Conservation (phyloP, 495 filamentous ascomycete species). For the Symbiotaphrina buchneri region DNA sequence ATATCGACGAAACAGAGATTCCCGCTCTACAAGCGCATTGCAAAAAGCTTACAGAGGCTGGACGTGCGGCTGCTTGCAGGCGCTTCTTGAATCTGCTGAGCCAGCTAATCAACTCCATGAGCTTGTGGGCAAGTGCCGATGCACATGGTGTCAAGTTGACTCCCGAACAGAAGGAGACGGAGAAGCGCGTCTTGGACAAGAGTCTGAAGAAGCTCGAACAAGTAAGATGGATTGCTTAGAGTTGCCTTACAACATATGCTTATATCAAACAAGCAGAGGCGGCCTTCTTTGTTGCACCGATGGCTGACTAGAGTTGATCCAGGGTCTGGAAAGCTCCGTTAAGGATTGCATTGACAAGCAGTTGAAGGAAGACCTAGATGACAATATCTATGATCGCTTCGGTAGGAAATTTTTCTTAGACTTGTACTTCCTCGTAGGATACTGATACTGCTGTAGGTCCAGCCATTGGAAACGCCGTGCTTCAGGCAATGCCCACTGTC, state of each 20-base stretch:
- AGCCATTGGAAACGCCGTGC: conserved; percentile 13
- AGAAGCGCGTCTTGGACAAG: conserved; percentile 18
- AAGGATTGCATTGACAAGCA: conserved; percentile 12
- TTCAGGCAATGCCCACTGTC: conserved; percentile 16
- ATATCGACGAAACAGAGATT: conserved; percentile 28
- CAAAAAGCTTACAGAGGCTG: conserved; percentile 23
- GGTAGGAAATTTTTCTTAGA: no score
- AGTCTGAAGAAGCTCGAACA: conserved; percentile 21
- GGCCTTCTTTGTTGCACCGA: no score
- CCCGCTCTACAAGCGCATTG: conserved; percentile 33
- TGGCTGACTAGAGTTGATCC: no score
- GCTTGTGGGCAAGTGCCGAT: conserved; percentile 24
- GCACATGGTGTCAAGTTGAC: conserved; percentile 18
- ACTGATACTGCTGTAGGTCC: conserved; percentile 9
- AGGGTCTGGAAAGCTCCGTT: conserved; percentile 16
- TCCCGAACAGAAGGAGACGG: conserved; percentile 14
- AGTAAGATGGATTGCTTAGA: no score
- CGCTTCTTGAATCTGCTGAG: conserved; percentile 24
- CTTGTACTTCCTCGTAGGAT: no score
- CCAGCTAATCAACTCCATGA: conserved; percentile 26
- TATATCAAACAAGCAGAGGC: no score
- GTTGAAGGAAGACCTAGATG: conserved; percentile 16
- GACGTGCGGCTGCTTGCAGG: conserved; percentile 16
- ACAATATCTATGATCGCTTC: conserved; percentile 23
- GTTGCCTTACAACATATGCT: no score